These are phyloP conservation scores for Physcia stellaris DNA, from an alignment of 495 filamentous ascomycete species.

Conservation along the genomic window DNA sequence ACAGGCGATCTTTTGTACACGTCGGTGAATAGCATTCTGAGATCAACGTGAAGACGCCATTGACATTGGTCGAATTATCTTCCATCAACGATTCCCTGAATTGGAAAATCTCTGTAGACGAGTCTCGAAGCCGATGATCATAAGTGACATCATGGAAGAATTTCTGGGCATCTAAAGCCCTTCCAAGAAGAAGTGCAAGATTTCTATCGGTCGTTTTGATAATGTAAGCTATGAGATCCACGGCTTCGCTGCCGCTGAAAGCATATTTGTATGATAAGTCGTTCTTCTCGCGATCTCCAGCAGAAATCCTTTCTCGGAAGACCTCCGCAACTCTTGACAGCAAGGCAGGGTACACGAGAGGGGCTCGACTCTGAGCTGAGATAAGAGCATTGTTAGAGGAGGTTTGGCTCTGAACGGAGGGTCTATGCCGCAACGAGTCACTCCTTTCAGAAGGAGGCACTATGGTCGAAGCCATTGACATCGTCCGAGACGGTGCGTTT, in stretches of 20 bases:
- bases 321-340: constrained; percentile 82
- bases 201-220: constrained; percentile 96
- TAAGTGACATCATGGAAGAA: constrained; percentile 99
- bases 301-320: constrained; percentile 70
- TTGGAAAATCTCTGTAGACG: constrained; percentile 82
- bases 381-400: constrained; percentile 26
- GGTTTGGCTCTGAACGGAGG: constrained; percentile 29
- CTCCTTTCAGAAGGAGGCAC: constrained; percentile 32
- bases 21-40: constrained; percentile 98
- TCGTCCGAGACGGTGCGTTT: constrained; percentile 39
- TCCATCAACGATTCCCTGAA: constrained; percentile 89
- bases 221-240: constrained; percentile 86
- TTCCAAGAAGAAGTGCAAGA: constrained; percentile 80
- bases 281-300: constrained; percentile 88
- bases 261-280: constrained; percentile 93
- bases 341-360: constrained; percentile 84
- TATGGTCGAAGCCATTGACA: constrained; percentile 84
- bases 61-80: constrained; percentile 69
- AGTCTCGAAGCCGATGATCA: constrained; percentile 88
- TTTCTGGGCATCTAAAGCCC: constrained; percentile 93
- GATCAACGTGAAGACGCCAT: constrained; percentile 90
- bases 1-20: constrained; percentile 84
- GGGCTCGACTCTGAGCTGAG: constrained; percentile 43
- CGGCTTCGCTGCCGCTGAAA: constrained; percentile 87
- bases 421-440: constrained; percentile 30